Base-by-base conservation (phyloP, 257 asterid genomes). In the Paulownia fortunei region DNA sequence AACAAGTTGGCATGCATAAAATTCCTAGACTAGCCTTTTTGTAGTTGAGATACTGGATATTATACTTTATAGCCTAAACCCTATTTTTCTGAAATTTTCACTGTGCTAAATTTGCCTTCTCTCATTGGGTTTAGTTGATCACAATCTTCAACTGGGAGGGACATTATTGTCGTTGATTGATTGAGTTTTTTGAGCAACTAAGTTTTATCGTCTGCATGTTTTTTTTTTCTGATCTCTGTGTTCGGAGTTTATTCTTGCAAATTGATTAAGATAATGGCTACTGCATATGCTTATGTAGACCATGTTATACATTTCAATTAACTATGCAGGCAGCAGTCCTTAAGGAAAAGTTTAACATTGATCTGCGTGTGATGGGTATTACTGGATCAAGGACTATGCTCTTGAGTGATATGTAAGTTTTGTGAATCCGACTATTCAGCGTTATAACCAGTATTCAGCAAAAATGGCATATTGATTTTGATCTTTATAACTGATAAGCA, bases 281-380 rank as follows among this genome's bases (percentile, higher is more conserved):
- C 42, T 73, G 51, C 73, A 19, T 34, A 19, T 8, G 60, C 78
- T 74, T 39, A 44, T 30, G 6, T 49, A 15, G 62, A 68, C 44
- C 15, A 71, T 74, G 61, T 65, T 41, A 30, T 69, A 52, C 73
- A 74, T 59, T 37, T 74, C 59, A 59, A 83, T 73, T 58, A 34
- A 66, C 59, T 64, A 10, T 71, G 80, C 94, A 96, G 98, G 97
- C 97, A 69, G 92, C 98, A 30, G 86, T 82, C 74, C 96, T 96
- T 79, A 96, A 96, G 93, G 99, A 93, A 79, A 93, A 93, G 84
- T 93, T 89, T 36, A 93, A 96, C 88, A 96, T 96, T 80, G 99
- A 96, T 76, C 87, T 96, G 62, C 98, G 98, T 69, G 98, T 93
- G 69, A 88, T 90, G 97, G 99, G 99, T 42, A 87, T 96, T 72